These are phyloP conservation scores for Ophiostoma sp. DNA, from an alignment of 2,329 filamentous ascomycete genomes.

Conservation along the genomic window DNA sequence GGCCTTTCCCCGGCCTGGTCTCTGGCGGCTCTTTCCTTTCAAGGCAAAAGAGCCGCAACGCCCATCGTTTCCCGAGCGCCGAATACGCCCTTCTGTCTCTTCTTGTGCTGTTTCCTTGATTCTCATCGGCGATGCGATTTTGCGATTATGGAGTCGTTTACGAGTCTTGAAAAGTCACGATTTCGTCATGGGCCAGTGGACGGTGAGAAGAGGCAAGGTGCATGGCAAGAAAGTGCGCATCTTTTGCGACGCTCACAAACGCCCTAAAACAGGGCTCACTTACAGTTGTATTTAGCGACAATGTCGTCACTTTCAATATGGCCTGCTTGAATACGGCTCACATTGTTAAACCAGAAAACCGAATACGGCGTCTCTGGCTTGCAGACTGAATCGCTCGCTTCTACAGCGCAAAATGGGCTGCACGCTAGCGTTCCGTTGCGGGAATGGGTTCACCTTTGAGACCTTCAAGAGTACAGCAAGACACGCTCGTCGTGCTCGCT, in stretches of 20 bases:
- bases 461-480: background rate
- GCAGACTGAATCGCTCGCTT: background rate
- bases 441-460: background rate
- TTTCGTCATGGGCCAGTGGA: background rate
- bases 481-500: background rate
- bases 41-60: slow-evolving; percentile 1
- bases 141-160: background rate
- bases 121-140: background rate
- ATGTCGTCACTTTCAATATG: background rate
- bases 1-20: background rate
- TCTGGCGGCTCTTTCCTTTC: slow-evolving; percentile 13
- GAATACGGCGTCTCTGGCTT: background rate
- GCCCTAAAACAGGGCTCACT: background rate
- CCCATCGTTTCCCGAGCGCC: slow-evolving; percentile 17
- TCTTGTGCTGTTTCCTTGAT: background rate
- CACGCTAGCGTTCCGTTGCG: background rate
- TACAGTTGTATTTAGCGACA: background rate
- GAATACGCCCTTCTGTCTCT: background rate
- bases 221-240: background rate
- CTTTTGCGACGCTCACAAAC: background rate
- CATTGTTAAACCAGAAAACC: background rate
- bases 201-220: background rate
- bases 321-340: background rate
- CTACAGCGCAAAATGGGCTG: background rate
- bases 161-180: background rate